Evolutionary conservation across 768 basidiomycete species (phyloP).

Genomic region (Naematelia aurantialba): DNA sequence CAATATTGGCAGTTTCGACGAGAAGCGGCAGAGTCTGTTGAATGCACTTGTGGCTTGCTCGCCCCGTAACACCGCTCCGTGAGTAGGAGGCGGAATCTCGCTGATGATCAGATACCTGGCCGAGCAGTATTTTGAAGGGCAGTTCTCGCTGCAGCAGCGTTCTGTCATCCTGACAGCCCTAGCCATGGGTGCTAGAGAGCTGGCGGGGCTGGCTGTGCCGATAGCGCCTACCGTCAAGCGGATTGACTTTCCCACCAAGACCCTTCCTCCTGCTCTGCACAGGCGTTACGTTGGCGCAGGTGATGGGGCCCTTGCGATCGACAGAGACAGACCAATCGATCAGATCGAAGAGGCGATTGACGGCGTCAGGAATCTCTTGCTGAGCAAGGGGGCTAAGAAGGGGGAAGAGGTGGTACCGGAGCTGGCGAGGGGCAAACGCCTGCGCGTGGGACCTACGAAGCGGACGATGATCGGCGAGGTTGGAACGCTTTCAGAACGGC

Average conservation of each 20-base stretch:
- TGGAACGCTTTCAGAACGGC: constrained; percentile 20
- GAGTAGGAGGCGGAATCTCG: constrained; percentile 48
- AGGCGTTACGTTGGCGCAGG: constrained; percentile 59
- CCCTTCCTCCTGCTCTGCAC: constrained; percentile 69
- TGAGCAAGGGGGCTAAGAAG: constrained; percentile 61
- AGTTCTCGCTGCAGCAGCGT: constrained; percentile 83
- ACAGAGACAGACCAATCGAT: constrained; percentile 14
- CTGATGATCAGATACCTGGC: constrained; percentile 62
- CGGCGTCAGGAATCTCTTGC: constrained; percentile 61
- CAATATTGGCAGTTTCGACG: constrained; percentile 73
- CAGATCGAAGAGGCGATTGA: constrained; percentile 62
- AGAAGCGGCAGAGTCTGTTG: constrained; percentile 69
- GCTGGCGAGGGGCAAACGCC: constrained; percentile 67
- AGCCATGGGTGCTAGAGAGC: constrained; percentile 77
- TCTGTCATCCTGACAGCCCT: constrained; percentile 80
- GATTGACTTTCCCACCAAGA: constrained; percentile 74
- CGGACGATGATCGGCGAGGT: constrained; percentile 28
- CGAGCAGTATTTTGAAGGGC: constrained; percentile 90
- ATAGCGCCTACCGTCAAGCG: constrained; percentile 23
- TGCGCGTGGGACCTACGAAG: constrained; percentile 57
- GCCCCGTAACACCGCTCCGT: constrained; percentile 78
- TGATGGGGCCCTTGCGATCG: constrained; percentile 35
- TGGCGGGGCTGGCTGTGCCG: constrained; percentile 58
- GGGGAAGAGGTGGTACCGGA: constrained; percentile 60
- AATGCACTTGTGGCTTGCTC: constrained; percentile 75